Percentiles rank a stretch among this genome's conserved stretches.
phyloP scores from a whole-genome alignment of 306 rosid genomes.

The Pachyrhizus erosus region DNA sequence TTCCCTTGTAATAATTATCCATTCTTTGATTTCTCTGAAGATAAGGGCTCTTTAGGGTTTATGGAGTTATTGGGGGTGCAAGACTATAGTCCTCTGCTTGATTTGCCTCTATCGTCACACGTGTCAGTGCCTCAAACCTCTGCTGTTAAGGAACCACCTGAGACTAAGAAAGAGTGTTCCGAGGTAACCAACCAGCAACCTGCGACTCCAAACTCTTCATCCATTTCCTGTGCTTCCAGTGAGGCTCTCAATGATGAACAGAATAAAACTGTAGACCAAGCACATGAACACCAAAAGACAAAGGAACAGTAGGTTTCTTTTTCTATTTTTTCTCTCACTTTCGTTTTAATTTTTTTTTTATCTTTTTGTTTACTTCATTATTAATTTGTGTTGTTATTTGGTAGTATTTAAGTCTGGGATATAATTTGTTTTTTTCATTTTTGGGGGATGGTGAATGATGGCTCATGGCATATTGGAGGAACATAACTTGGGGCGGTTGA shows the following conservation, averaged over 20 bases:
- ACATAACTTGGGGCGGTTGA: background rate
- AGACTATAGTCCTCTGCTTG: constrained; percentile 49
- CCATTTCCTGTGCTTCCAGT: constrained; percentile 77
- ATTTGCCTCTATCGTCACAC: constrained; percentile 42
- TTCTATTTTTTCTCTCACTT: too few relatives aligned
- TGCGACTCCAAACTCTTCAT: constrained; percentile 79
- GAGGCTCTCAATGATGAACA: constrained; percentile 67
- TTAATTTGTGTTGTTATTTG: background rate
- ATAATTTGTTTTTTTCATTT: background rate
- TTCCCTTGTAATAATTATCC: constrained; percentile 38
- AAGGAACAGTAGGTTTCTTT: constrained; percentile 18
- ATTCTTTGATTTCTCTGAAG: constrained; percentile 59
- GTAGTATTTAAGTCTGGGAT: background rate
- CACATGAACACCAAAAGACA: background rate
- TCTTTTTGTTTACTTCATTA: background rate
- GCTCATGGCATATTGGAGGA: background rate
- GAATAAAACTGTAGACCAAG: constrained; percentile 48
- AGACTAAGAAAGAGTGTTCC: constrained; percentile 40
- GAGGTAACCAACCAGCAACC: constrained; percentile 65
- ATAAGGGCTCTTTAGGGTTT: constrained; percentile 69
- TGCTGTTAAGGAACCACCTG: background rate
- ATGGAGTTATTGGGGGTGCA: constrained; percentile 73
- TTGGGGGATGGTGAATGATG: background rate
- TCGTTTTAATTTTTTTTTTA: background rate
- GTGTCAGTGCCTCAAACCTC: constrained; percentile 15